Base-by-base conservation (phyloP, 2,329 filamentous ascomycete genomes). In the Curvularia eragrostidis region DNA sequence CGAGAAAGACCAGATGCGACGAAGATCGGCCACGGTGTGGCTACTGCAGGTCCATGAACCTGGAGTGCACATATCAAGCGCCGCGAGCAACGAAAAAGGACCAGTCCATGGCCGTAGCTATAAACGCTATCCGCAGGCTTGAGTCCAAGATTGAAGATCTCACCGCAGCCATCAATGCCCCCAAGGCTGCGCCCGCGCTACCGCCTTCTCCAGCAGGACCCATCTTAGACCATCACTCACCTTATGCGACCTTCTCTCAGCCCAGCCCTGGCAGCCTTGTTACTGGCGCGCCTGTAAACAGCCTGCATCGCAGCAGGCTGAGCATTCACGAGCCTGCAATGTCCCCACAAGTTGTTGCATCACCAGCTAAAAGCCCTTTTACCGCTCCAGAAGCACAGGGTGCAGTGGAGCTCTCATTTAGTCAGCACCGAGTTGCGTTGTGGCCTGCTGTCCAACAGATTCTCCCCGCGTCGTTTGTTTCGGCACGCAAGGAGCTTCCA, bases 1-100 rank as follows among this genome's bases (percentile, higher is more conserved):
- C 80, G 48, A 82, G 83, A 65, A 85, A 85, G 72, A 84, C 82
- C 18, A 71, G 82, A 73, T 85, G 83, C 68, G 83, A 85, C 59
- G 83, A 84, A 68, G 83, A 83, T 56, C 75, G 80, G 30, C 83
- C 83, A 32, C 68, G 63, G 47, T 85, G 83, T 62, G 82, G 82
- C 28, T 77, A 83, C 48, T 85, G 83, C 71, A 81, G 79, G 61
- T 71, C 75, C 13, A 77, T 81, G 43, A 80, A 80, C 7, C 59
- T 82, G 30, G 80, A 83, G 18, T 85, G 83, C 68, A 77, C 78
- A 42, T 85, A 84, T 65, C 81, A 82, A 59, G 80, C 83, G 65
- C 80, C 82, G 56, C 83, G 83, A 64, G 77, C 80, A 12, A 84
- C 82, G 36, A 84, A 84, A 62, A 83, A 82, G 51, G 83, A 85